Evolutionary conservation across 805 yeast genomes (phyloP), one percentile per base, ranked within the genome.

Genomic region (Maudiozyma serrabonitensis): DNA sequence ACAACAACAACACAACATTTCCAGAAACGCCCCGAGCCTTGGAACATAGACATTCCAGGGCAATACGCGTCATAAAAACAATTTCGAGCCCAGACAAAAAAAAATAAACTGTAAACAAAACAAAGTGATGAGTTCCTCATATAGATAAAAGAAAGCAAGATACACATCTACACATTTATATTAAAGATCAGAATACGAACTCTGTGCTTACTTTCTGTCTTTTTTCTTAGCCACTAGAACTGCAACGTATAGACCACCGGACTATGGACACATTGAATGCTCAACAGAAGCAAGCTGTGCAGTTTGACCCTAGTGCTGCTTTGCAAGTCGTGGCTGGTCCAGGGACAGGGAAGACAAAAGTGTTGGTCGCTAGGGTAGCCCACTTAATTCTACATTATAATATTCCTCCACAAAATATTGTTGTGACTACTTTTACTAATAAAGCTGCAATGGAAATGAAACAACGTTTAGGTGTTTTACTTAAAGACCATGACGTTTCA

Each of bases 381-480:
- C 77, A 81, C 57, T 68, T 90, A 28, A 56, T 90, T 7, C 51
- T 77, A 3, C 63, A 74, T 8, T 71, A 76, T 35, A 66, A 73
- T 1, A 64, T 86, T 0, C 69, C 72, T 1, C 90, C 97, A 0
- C 70, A 73, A 34, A 68, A 75, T 44, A 75, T 93, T 18, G 76
- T 91, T 1, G 93, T 90, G 19, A 87, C 96, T 6, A 90, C 98
- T 0, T 91, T 91, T 69, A 91, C 98, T 12, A 86, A 87, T 57
- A 87, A 85, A 58, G 98, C 99, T 0, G 95, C 97, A 1, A 76
- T 73, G 47, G 98, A 91, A 67, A 82, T 91, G 86, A 67, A 71
- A 12, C 83, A 79, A 32, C 71, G 98, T 41, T 66, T 91, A 18
- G 46, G 59, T 6, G 65, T 59, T 0, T 60, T 64, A 5, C 62